phyloP scores from a whole-genome alignment of 2,329 filamentous ascomycete species.

The Monosporascus ibericus region DNA sequence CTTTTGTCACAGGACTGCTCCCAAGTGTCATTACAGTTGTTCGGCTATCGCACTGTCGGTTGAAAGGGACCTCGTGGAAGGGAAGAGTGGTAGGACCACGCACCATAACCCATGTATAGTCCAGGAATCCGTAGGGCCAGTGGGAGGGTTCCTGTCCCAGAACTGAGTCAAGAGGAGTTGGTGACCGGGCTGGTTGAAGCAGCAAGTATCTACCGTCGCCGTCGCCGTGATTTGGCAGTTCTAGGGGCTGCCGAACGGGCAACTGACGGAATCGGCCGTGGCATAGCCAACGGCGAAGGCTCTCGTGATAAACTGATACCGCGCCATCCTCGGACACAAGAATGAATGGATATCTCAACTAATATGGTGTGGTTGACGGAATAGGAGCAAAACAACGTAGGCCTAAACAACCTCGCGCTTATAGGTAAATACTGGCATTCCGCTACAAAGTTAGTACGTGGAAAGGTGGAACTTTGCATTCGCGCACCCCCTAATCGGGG shows the following conservation, averaged over 20 bases:
- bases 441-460: too few relatives aligned
- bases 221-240: constrained; percentile 14
- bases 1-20: constrained; percentile 57
- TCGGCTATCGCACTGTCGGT: constrained; percentile 36
- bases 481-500: too few relatives aligned
- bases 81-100: not conserved
- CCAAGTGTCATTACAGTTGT: constrained; percentile 65
- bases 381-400: too few relatives aligned
- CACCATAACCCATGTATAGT: constrained; percentile 63
- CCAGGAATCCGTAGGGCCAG: constrained; percentile 65
- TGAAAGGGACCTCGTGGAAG: not conserved
- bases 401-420: too few relatives aligned
- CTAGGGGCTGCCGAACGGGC: not conserved
- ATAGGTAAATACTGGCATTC: too few relatives aligned
- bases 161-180: constrained; percentile 71
- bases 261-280: too few relatives aligned
- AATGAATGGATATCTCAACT: too few relatives aligned
- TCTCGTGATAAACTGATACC: too few relatives aligned
- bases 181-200: constrained; percentile 67
- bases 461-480: too few relatives aligned
- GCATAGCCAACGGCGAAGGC: too few relatives aligned
- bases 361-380: too few relatives aligned
- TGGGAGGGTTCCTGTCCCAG: constrained; percentile 63
- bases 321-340: too few relatives aligned
- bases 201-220: constrained; percentile 50